These are phyloP conservation scores for Boletus barrowsii DNA, from an alignment of 768 basidiomycete species.

Conservation along the genomic window DNA sequence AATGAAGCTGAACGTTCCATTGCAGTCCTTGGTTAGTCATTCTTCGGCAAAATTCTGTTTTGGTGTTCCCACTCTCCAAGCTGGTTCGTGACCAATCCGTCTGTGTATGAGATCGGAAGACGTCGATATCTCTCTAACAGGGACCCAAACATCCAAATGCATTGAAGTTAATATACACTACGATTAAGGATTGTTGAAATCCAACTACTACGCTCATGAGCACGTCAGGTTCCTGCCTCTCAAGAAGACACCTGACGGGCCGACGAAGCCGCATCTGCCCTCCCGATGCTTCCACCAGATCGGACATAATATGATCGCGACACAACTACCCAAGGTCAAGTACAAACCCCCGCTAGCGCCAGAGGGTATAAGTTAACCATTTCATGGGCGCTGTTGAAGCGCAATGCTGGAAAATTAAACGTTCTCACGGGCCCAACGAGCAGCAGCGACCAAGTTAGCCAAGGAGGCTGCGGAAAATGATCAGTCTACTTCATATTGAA, in stretches of 20 bases:
- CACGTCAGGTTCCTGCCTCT: conserved; percentile 27
- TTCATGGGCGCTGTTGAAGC: conserved; percentile 92
- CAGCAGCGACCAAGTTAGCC: conserved; percentile 83
- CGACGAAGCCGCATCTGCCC: conserved; percentile 22
- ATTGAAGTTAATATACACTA: conserved; percentile 23
- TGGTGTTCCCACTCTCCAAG: too few species aligned
- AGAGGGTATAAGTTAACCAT: conserved; percentile 54
- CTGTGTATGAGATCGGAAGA: too few species aligned
- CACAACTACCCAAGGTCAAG: conserved; percentile 58
- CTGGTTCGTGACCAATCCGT: too few species aligned
- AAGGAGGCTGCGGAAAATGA: conserved; percentile 54
- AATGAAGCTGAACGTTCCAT: background rate
- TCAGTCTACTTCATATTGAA: conserved; percentile 4
- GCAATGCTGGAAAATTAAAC: conserved; percentile 57
- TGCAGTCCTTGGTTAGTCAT: background rate
- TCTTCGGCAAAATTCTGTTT: too few species aligned
- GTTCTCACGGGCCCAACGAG: conserved; percentile 87
- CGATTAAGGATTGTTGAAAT: conserved; percentile 76
- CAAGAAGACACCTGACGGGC: conserved; percentile 23
- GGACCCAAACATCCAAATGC: background rate
- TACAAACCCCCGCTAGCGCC: conserved; percentile 31
- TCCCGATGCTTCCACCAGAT: conserved; percentile 19
- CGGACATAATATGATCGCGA: conserved; percentile 29
- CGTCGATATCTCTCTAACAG: too few species aligned
- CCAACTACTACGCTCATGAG: conserved; percentile 49